A percentile compares a stretch with the other conserved stretches of the same genome.
phyloP scores from a whole-genome alignment of 352 stramenopile species.

The Sclerospora graminicola region DNA sequence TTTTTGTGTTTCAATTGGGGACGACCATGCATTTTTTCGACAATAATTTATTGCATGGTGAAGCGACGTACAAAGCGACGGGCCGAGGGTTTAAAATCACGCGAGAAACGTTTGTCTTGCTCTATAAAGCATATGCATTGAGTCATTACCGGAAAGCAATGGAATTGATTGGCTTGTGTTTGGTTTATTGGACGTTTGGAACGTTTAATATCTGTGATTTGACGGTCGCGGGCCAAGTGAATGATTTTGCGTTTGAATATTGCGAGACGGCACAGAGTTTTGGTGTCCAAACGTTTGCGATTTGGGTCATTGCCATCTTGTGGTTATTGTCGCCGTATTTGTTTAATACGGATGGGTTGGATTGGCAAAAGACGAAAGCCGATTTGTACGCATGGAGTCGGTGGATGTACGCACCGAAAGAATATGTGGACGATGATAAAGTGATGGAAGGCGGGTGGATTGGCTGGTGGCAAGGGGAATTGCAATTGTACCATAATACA shows the following conservation, averaged over 20 bases:
- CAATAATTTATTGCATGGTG: conserved; percentile 71
- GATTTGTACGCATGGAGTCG: conserved; percentile 61
- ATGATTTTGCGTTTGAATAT: conserved; percentile 45
- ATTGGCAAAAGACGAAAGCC: conserved; percentile 79
- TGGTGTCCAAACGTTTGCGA: conserved; percentile 71
- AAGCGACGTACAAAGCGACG: conserved; percentile 73
- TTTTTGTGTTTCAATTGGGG: conserved; percentile 76
- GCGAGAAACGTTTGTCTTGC: conserved; percentile 66
- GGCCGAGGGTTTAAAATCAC: conserved; percentile 81
- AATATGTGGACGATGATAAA: conserved; percentile 52
- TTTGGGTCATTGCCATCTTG: conserved; percentile 65
- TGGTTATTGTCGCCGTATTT: conserved; percentile 74
- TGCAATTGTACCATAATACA: conserved; percentile 64
- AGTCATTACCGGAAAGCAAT: conserved; percentile 76
- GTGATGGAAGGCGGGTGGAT: conserved; percentile 69
- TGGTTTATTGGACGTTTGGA: conserved; percentile 70
- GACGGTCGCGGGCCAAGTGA: conserved; percentile 27
- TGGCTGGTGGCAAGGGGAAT: conserved; percentile 74
- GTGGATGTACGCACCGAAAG: conserved; percentile 74
- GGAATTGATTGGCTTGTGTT: conserved; percentile 58
- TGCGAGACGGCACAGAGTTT: conserved; percentile 66
- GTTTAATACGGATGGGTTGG: conserved; percentile 80
- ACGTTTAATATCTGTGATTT: conserved; percentile 51
- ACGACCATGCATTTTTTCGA: conserved; percentile 85
- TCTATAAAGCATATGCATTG: conserved; percentile 71